Conservation (phyloP, 192 early-diverging fungal species). For the Gaertneriomyces semiglobifer region DNA sequence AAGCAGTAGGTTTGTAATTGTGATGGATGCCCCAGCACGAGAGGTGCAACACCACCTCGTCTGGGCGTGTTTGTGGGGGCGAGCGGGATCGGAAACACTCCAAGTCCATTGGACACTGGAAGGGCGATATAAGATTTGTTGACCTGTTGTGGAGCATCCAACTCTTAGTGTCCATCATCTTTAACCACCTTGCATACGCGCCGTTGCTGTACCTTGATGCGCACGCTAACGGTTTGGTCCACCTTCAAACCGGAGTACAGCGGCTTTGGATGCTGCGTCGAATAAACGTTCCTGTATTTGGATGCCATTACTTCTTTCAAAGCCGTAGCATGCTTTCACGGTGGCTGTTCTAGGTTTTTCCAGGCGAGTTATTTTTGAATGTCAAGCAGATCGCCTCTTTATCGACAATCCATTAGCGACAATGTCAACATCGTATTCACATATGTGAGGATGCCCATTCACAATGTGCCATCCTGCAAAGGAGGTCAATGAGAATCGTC, state of each 20-base stretch:
- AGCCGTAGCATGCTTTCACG: no score
- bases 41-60: constrained; percentile 11
- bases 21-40: constrained; percentile 26
- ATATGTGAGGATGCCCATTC: no score
- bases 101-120: constrained; percentile 10
- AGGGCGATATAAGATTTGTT: constrained; percentile 20
- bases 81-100: constrained; percentile 23
- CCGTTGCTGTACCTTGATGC: constrained; percentile 19
- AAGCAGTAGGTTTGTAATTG: constrained; percentile 33
- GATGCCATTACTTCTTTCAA: no score
- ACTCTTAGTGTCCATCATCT: not conserved
- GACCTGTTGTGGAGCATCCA: constrained; percentile 12
- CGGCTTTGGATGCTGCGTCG: constrained; percentile 2
- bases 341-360: no score
- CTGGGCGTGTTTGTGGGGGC: constrained; percentile 5
- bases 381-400: no score
- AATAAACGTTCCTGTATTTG: constrained; percentile 30
- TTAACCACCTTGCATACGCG: not conserved
- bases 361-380: no score
- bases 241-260: constrained; percentile 28
- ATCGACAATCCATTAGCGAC: no score
- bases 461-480: no score
- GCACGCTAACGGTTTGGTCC: constrained; percentile 16
- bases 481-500: no score
- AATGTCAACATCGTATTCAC: no score